A percentile compares a stretch with the other conserved stretches of the same genome.
Evolutionary conservation across 148 eudicot genomes (phyloP).

Genomic region (Heliamphora exappendiculata): DNA sequence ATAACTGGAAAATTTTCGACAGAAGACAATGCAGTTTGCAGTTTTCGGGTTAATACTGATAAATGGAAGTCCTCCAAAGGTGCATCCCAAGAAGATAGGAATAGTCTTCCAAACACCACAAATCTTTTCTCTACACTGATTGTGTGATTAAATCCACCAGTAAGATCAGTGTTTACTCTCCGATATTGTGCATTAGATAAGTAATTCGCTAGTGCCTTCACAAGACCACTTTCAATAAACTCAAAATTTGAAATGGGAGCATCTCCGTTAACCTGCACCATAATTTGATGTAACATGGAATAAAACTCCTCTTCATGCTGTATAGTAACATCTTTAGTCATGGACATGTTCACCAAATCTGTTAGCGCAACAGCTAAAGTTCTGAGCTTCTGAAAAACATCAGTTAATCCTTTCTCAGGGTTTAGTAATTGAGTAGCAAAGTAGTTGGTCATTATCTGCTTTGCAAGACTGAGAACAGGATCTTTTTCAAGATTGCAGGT

Average conservation of each 20-base stretch:
- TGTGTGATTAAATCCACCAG: slow-evolving; percentile 15
- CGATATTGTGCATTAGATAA: slow-evolving; percentile 43
- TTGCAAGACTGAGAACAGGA: slow-evolving; percentile 54
- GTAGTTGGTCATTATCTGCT: slow-evolving; percentile 47
- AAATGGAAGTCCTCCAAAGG: slow-evolving; percentile 30
- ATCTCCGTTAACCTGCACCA: slow-evolving; percentile 54
- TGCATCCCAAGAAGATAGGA: slow-evolving; percentile 38
- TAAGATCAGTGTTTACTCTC: slow-evolving; percentile 17
- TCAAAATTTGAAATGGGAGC: slow-evolving; percentile 88
- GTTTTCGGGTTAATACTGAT: slow-evolving; percentile 41
- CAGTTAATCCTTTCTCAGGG: slow-evolving; percentile 50
- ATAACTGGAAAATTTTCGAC: slow-evolving; percentile 68
- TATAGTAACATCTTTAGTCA: slow-evolving; percentile 16
- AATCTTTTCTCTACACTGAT: slow-evolving; percentile 47
- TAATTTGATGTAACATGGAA: slow-evolving; percentile 42
- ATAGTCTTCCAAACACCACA: slow-evolving; percentile 59
- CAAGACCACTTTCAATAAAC: slow-evolving; percentile 81
- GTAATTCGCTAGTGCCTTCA: slow-evolving; percentile 59
- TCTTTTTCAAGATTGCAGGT: slow-evolving; percentile 67
- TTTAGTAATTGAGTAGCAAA: slow-evolving; percentile 37
- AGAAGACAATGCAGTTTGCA: slow-evolving; percentile 75
- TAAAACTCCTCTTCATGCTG: slow-evolving; percentile 47
- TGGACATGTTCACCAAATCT: slow-evolving; percentile 31
- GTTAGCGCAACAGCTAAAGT: slow-evolving; percentile 45
- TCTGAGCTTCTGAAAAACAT: slow-evolving; percentile 65